phyloP scores from a whole-genome alignment of 805 yeast species.

The Ogataea kodamae region DNA sequence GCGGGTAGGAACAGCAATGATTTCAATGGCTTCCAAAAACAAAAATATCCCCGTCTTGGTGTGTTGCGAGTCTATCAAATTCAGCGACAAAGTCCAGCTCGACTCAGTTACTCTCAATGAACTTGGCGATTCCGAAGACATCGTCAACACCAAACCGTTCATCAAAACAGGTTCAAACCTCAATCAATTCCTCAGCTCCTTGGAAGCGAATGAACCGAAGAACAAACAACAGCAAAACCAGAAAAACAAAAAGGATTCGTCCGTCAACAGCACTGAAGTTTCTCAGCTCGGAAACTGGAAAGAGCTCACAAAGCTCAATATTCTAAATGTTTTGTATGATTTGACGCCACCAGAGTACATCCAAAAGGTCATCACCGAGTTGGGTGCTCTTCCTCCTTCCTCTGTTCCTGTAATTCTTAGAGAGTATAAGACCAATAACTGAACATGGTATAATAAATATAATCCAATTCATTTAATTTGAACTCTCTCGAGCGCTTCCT shows the following conservation, averaged over 20 bases:
- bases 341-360: slow-evolving; percentile 91
- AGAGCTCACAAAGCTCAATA: slow-evolving; percentile 56
- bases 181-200: slow-evolving; percentile 54
- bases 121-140: slow-evolving; percentile 74
- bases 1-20: slow-evolving; percentile 90
- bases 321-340: slow-evolving; percentile 86
- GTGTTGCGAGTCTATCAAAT: slow-evolving; percentile 92
- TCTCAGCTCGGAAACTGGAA: slow-evolving; percentile 61
- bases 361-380: slow-evolving; percentile 92
- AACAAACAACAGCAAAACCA: slow-evolving; percentile 6
- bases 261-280: slow-evolving; percentile 27
- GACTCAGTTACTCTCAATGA: slow-evolving; percentile 96
- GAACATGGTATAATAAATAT: slow-evolving; percentile 7
- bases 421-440: slow-evolving; percentile 65
- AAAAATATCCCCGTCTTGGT: slow-evolving; percentile 92
- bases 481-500: slow-evolving; percentile 47
- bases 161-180: slow-evolving; percentile 61
- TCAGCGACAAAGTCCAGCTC: slow-evolving; percentile 90
- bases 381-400: slow-evolving; percentile 96
- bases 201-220: slow-evolving; percentile 31
- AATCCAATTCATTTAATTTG: slow-evolving; percentile 39
- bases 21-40: slow-evolving; percentile 86
- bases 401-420: slow-evolving; percentile 95
- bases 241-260: slow-evolving; percentile 8
- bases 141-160: slow-evolving; percentile 54